Percentiles rank a stretch among this genome's conserved stretches.
Conservation (phyloP, 2,329 filamentous ascomycete species). For the Diaporthe citri region DNA sequence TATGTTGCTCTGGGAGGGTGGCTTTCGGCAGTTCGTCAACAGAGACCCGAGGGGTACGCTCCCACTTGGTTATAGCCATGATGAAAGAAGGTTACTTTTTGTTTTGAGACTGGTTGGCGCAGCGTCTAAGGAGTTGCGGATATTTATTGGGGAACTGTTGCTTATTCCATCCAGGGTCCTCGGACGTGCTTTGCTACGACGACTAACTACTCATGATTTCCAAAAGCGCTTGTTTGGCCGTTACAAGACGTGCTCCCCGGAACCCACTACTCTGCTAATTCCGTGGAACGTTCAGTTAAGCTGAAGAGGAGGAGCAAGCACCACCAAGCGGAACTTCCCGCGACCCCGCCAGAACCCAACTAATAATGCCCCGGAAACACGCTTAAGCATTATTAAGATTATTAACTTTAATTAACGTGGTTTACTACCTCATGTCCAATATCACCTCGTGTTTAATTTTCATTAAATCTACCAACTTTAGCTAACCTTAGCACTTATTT, state of each 20-base stretch:
- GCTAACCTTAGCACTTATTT: too few species aligned
- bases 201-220: neutral
- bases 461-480: too few species aligned
- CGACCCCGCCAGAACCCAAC: neutral
- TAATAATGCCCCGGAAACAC: neutral
- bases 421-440: too few species aligned
- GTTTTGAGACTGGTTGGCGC: neutral
- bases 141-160: too few species aligned
- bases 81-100: neutral
- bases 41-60: neutral
- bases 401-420: too few species aligned
- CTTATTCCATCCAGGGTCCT: neutral
- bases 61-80: constrained; percentile 5
- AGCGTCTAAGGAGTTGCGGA: neutral
- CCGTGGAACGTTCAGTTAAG: neutral
- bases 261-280: neutral
- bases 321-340: neutral
- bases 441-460: too few species aligned
- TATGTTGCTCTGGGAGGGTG: neutral
- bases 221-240: too few species aligned
- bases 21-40: constrained; percentile 3
- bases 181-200: neutral
- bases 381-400: neutral
- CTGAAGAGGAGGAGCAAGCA: neutral
- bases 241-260: neutral